Conservation (phyloP, 352 stramenopile genomes). For the Phytophthora meadii region DNA sequence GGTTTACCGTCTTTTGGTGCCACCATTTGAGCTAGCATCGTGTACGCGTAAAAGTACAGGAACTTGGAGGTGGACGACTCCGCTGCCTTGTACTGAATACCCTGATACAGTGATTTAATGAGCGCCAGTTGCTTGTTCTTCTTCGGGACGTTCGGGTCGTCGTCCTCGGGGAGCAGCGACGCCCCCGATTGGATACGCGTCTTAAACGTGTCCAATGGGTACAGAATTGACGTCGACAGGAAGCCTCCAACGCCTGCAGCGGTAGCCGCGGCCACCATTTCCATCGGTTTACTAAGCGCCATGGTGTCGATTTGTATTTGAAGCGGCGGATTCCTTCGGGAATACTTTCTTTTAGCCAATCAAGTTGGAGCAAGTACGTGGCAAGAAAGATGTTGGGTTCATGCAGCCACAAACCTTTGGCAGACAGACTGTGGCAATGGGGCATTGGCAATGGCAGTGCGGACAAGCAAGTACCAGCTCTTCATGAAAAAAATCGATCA, state of each 20-base stretch:
- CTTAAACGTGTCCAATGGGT: conserved; percentile 90
- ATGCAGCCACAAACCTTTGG: too few species aligned
- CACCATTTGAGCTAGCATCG: conserved; percentile 73
- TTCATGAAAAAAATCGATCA: too few species aligned
- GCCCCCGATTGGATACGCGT: conserved; percentile 85
- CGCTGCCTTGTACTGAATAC: conserved; percentile 86
- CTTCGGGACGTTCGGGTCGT: conserved; percentile 16
- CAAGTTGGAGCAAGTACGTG: conserved; percentile 7
- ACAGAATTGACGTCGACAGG: conserved; percentile 79
- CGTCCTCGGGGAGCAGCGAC: conserved; percentile 54
- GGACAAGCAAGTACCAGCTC: too few species aligned
- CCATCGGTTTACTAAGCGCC: conserved; percentile 84
- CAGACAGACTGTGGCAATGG: too few species aligned
- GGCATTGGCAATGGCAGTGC: too few species aligned
- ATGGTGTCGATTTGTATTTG: conserved; percentile 20
- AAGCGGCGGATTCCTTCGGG: conserved; percentile 2
- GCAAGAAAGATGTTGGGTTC: not conserved
- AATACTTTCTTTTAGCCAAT: conserved; percentile 13
- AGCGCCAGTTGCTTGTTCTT: conserved; percentile 49
- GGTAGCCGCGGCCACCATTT: conserved; percentile 81
- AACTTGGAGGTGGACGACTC: conserved; percentile 90
- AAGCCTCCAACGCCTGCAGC: conserved; percentile 81
- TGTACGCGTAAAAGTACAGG: conserved; percentile 92
- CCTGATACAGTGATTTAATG: conserved; percentile 77
- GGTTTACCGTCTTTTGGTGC: conserved; percentile 64